Percentiles rank a stretch among this genome's conserved stretches.
Conservation (phyloP, 768 basidiomycete species). For the Boletus pseudopeckii region DNA sequence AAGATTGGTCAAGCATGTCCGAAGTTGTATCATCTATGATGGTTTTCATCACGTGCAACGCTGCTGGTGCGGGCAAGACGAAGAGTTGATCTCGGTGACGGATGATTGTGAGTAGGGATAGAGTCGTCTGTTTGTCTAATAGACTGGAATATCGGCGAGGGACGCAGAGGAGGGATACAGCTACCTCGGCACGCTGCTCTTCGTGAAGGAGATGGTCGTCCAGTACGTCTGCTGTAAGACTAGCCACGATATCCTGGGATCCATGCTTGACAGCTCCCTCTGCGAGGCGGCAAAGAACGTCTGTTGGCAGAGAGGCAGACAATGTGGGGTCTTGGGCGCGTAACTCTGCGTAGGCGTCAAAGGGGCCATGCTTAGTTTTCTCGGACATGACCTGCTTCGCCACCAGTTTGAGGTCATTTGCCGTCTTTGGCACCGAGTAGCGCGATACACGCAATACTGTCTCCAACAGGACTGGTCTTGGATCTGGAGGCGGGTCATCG, state of each 20-base stretch:
- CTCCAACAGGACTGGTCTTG: conserved; percentile 20
- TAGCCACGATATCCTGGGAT: conserved; percentile 35
- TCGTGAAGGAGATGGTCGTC: conserved; percentile 21
- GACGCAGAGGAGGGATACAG: conserved; percentile 24
- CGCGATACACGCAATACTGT: conserved; percentile 28
- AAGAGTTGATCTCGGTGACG: conserved; percentile 11
- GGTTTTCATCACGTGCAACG: conserved; percentile 19
- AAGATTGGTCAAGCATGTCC: conserved; percentile 17
- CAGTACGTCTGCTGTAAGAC: conserved; percentile 41
- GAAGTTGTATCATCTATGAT: conserved; percentile 16
- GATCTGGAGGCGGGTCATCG: conserved; percentile 1
- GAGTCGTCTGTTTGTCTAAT: conserved; percentile 23
- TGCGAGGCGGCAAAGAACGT: conserved; percentile 29
- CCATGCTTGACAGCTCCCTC: conserved; percentile 29
- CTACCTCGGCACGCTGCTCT: conserved; percentile 25
- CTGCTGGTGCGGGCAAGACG: conserved; percentile 12
- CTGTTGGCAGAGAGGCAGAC: conserved; percentile 23
- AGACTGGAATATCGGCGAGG: conserved; percentile 16
- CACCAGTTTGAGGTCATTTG: conserved; percentile 8
- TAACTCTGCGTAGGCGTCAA: conserved; percentile 28
- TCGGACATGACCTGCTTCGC: conserved; percentile 7
- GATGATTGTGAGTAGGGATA: conserved; percentile 21
- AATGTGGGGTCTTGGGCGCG: conserved; percentile 25
- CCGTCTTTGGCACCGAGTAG: conserved; percentile 22
- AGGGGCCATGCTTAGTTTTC: conserved; percentile 21